Base-by-base conservation (phyloP, 805 yeast species). In the Zygosaccharomyces gambellarensis region DNA sequence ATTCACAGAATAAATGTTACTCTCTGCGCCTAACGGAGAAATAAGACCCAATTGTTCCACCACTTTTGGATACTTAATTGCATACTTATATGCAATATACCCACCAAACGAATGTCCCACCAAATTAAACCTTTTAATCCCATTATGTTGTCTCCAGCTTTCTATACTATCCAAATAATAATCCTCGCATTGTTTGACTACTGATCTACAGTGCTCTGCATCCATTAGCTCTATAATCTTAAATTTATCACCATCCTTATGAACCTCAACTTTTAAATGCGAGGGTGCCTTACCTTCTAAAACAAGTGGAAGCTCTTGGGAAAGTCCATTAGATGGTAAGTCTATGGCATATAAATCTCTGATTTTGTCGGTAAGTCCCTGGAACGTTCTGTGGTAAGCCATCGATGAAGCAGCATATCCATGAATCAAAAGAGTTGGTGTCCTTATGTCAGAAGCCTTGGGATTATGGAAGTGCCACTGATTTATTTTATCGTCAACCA, bases 381-480 rank as follows among this genome's bases (percentile, higher is more conserved):
- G 78, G 55, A 87, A 79, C 61, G 87, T 92, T 53, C 84, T 79
- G 60, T 83, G 78, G 58, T 81, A 92, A 47, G 89, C 82, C 23
- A 95, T 92, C 11, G 90, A 77, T 1, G 95, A 87, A 0, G 98
- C 96, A 1, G 96, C 97, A 62, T 89, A 90, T 0, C 99, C 99
- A 67, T 92, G 99, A 4, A 94, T 69, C 53, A 92, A 67, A 2
- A 94, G 54, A 3, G 74, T 64, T 2, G 77, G 76, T 1, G 65
- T 62, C 2, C 46, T 45, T 9, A 69, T 57, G 4, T 39, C 39
- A 5, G 54, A 47, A 4, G 59, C 63, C 4, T 40, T 34, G 5
- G 50, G 29, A 42, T 65, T 69, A 9, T 52, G 64, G 55, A 65
- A 58, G 56, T 63, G 64, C 69, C 67, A 65, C 48, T 65, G 64